phyloP scores from a whole-genome alignment of 2,329 filamentous ascomycete genomes.

The Trichothecium roseum region DNA sequence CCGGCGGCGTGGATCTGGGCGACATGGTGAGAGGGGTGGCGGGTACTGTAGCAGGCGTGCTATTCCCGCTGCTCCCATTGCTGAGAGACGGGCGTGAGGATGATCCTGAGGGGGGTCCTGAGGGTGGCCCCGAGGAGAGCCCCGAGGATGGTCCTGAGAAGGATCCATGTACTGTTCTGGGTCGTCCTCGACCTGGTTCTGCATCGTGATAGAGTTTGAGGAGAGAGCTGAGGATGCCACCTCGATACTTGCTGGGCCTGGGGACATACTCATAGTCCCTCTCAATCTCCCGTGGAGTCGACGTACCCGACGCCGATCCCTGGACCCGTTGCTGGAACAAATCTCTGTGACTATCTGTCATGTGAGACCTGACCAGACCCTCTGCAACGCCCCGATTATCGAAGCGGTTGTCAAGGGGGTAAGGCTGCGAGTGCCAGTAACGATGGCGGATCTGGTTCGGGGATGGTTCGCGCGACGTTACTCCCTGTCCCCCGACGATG shows the following conservation, averaged over 20 bases:
- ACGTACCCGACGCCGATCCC: conserved; percentile 21
- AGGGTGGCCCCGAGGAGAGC: too few species aligned
- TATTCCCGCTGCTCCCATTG: conserved; percentile 25
- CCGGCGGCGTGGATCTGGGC: conserved; percentile 28
- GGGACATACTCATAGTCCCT: conserved; percentile 54
- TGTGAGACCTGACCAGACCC: conserved; percentile 21
- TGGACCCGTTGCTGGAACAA: conserved; percentile 17
- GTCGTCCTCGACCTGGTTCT: conserved; percentile 3
- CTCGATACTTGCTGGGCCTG: conserved; percentile 56
- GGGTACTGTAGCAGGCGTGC: conserved; percentile 23
- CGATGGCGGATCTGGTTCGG: too few species aligned
- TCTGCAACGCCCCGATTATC: conserved; percentile 2
- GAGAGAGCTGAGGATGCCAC: conserved; percentile 62
- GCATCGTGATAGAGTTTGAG: conserved; percentile 57
- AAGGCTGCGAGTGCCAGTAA: too few species aligned
- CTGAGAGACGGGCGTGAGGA: too few species aligned
- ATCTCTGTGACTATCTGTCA: conserved; percentile 16
- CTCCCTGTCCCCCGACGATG: too few species aligned
- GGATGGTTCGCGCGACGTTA: too few species aligned
- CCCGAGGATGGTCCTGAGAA: too few species aligned
- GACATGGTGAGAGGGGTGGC: conserved; percentile 29
- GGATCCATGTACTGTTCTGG: too few species aligned
- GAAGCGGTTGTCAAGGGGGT: conserved; percentile 14
- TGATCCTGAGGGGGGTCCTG: too few species aligned
- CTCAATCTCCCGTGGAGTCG: conserved; percentile 28